Base-by-base conservation (phyloP, 148 eudicot genomes). In the Spergularia bocconei region DNA sequence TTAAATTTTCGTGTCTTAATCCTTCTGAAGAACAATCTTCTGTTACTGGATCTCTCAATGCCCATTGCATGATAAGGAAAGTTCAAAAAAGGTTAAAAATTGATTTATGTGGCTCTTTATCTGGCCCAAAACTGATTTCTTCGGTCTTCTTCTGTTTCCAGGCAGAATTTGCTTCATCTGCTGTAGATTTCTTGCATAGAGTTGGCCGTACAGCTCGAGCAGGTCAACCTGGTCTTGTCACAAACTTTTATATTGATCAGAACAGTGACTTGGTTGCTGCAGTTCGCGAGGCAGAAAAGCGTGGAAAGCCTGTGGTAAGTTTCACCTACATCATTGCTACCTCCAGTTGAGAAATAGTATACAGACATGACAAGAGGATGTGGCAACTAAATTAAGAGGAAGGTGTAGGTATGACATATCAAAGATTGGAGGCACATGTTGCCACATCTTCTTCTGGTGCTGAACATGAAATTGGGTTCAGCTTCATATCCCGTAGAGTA, bases 141-240 rank as follows among this genome's bases (percentile, higher is more conserved):
- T 16, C 63, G 66, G n/a, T 17, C 25, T 53, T 63, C 58, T 13
- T 58, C 59, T 61, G 73, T 52, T 48, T 76, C 21, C 84, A 94
- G 98, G 98, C 98, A 56, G 98, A 94, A 78, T 92, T 94, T 78
- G 91, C 98, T 54, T 79, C 85, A 5, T 92, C 93, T 63, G 98
- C 98, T 74, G 93, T 94, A 77, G 98, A 94, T 84, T 94, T 91
- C 80, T 78, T 94, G 87, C 98, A 94, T 77, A 88, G 98, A 87
- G 88, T 94, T 76, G 99, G 97, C 54, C 91, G 99, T 11, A 95
- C 97, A 69, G 99, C 96, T 63, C 87, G 99, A 86, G 99, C 99
- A 70, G 99, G 99, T 67, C 91, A 89, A 72, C 85, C 80, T 57
- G 99, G 99, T 55, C 85, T 90, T 52, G 97, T 95, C 67, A 90